Evolutionary conservation across 306 rosid species (phyloP).

Genomic region (Trifolium dubium): DNA sequence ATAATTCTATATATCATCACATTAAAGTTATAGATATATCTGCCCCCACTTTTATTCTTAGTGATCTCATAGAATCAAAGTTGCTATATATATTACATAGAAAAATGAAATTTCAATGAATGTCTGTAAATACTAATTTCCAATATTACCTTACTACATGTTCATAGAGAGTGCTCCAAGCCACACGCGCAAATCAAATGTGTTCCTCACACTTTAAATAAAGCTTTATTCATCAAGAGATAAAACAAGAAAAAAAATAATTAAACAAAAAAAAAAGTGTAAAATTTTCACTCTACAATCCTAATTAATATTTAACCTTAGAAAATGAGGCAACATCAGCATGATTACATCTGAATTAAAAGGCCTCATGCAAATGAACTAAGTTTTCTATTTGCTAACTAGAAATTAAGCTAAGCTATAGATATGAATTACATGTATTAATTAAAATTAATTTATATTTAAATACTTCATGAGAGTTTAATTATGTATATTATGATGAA

Average conservation of each 20-base stretch:
- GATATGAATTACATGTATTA: constrained; percentile 34
- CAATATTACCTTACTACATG: constrained; percentile 37
- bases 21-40: constrained; percentile 28
- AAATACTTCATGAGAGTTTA: constrained; percentile 22
- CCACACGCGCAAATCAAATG: constrained; percentile 34
- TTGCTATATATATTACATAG: constrained; percentile 31
- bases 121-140: constrained; percentile 35
- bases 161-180: constrained; percentile 33
- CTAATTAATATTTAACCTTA: constrained; percentile 20
- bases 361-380: constrained; percentile 24
- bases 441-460: constrained; percentile 48
- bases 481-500: constrained; percentile 46
- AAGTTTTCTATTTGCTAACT: constrained; percentile 39
- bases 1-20: neutral
- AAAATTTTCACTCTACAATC: constrained; percentile 40
- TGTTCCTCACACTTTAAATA: constrained; percentile 42
- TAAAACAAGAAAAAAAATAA: constrained; percentile 4
- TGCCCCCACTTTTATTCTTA: constrained; percentile 4
- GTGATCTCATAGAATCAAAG: constrained; percentile 10
- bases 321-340: constrained; percentile 21
- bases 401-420: constrained; percentile 31
- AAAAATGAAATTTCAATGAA: constrained; percentile 36
- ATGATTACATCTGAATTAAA: constrained; percentile 6
- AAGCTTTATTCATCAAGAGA: constrained; percentile 19
- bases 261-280: constrained; percentile 13